A percentile compares a stretch with the other conserved stretches of the same genome.
Conservation (phyloP, 1,284 basidiomycete species). For the Cryptococcus sp. region DNA sequence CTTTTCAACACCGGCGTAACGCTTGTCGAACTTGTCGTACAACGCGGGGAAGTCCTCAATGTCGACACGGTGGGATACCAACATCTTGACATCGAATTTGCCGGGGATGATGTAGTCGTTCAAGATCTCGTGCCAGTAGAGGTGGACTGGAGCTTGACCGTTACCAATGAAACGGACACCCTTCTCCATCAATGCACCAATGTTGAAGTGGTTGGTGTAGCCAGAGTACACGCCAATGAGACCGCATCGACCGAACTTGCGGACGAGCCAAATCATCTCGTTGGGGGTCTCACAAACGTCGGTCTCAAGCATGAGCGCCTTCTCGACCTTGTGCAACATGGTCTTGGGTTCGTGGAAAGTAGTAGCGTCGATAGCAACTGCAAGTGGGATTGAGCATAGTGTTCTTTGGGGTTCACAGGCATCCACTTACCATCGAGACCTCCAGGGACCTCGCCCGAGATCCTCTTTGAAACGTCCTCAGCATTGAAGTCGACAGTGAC, state of each 20-base stretch:
- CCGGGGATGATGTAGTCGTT: slow-evolving; percentile 61
- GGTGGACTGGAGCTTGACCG: slow-evolving; percentile 68
- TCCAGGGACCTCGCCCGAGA: slow-evolving; percentile 65
- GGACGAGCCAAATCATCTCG: slow-evolving; percentile 56
- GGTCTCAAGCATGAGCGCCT: slow-evolving; percentile 71
- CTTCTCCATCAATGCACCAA: slow-evolving; percentile 72
- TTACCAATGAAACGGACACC: slow-evolving; percentile 66
- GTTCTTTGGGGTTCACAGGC: too few relatives aligned
- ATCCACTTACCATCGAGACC: slow-evolving; percentile 62
- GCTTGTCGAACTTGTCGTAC: slow-evolving; percentile 62
- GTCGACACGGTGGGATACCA: slow-evolving; percentile 66
- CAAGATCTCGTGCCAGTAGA: slow-evolving; percentile 72
- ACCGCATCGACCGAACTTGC: slow-evolving; percentile 66
- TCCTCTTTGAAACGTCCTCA: slow-evolving; percentile 61
- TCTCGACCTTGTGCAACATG: slow-evolving; percentile 64
- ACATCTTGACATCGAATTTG: slow-evolving; percentile 66
- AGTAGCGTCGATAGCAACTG: slow-evolving; percentile 55
- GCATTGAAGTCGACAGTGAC: slow-evolving; percentile 67
- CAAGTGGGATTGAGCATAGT: slow-evolving; percentile 50
- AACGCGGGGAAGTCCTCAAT: slow-evolving; percentile 60
- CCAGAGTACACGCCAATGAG: slow-evolving; percentile 64
- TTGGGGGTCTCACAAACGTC: slow-evolving; percentile 72
- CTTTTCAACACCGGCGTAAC: slow-evolving; percentile 64
- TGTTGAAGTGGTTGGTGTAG: slow-evolving; percentile 69
- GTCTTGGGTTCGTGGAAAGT: slow-evolving; percentile 73